Evolutionary conservation across 768 basidiomycete genomes (phyloP).

Genomic region (Hericium alpestre): DNA sequence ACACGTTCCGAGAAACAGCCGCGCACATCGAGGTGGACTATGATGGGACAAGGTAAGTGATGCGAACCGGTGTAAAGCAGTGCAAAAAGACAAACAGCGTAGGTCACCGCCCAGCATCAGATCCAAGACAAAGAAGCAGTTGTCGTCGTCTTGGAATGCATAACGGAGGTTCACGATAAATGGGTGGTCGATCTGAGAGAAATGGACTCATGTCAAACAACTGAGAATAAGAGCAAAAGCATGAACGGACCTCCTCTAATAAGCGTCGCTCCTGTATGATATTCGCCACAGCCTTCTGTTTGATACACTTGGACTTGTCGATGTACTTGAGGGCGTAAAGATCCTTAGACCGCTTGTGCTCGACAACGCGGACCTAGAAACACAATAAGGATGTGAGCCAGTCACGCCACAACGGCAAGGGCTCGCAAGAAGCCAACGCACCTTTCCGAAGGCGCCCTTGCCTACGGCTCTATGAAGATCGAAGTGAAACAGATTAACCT

Average conservation of each 20-base stretch:
- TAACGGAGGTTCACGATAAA: slow-evolving; percentile 87
- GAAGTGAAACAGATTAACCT: slow-evolving; percentile 88
- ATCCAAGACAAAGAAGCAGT: slow-evolving; percentile 96
- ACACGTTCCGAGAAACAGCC: slow-evolving; percentile 56
- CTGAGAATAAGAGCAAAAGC: background rate
- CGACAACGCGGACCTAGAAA: slow-evolving; percentile 41
- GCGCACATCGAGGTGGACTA: slow-evolving; percentile 78
- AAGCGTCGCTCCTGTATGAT: slow-evolving; percentile 43
- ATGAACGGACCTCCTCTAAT: slow-evolving; percentile 36
- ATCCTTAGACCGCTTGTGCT: slow-evolving; percentile 42
- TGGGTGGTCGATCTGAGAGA: slow-evolving; percentile 68
- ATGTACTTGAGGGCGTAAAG: slow-evolving; percentile 49
- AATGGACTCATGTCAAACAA: background rate
- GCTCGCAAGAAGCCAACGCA: slow-evolving; percentile 22
- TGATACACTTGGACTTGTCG: slow-evolving; percentile 42
- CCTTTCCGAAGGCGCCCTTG: slow-evolving; percentile 98
- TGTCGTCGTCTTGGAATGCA: slow-evolving; percentile 95
- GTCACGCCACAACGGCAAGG: background rate
- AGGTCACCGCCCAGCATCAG: slow-evolving; percentile 94
- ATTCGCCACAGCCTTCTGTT: slow-evolving; percentile 40
- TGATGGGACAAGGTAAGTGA: background rate
- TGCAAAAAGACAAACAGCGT: slow-evolving; percentile 50
- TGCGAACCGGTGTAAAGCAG: background rate
- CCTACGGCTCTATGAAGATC: slow-evolving; percentile 92
- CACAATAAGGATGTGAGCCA: background rate